These are phyloP conservation scores for Podochytrium sp. DNA, from an alignment of 192 early-diverging fungal genomes.

Conservation along the genomic window DNA sequence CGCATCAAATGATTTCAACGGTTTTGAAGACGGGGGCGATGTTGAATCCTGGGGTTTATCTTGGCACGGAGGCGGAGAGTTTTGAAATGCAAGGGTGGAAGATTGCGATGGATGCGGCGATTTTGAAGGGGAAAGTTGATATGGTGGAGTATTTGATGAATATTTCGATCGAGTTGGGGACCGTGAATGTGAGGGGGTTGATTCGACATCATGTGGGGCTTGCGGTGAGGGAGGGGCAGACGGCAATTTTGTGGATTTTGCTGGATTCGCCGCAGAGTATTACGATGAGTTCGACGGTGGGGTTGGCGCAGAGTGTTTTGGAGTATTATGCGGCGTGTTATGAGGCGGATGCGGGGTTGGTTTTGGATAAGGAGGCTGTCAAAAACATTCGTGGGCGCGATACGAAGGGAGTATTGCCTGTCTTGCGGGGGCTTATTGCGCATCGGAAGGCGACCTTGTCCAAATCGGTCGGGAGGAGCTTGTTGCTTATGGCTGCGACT, in stretches of 20 bases:
- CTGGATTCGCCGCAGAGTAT: background rate
- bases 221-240: background rate
- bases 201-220: background rate
- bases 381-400: slow-evolving; percentile 21
- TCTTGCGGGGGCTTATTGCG: background rate
- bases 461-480: background rate
- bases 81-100: slow-evolving; percentile 17
- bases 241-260: background rate
- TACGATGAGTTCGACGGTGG: too few relatives aligned
- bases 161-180: background rate
- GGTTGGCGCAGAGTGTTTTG: background rate
- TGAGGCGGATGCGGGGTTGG: background rate
- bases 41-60: background rate
- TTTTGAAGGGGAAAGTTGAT: background rate
- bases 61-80: too few relatives aligned
- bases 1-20: slow-evolving; percentile 2
- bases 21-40: background rate
- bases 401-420: slow-evolving; percentile 4
- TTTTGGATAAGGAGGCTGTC: background rate
- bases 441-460: background rate
- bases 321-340: background rate
- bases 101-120: slow-evolving; percentile 8
- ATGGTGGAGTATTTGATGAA: slow-evolving; percentile 10
- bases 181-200: background rate
- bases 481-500: slow-evolving; percentile 1